These are phyloP conservation scores for Toxicodendron radicans DNA, from an alignment of 345 rosid species.

Conservation along the genomic window DNA sequence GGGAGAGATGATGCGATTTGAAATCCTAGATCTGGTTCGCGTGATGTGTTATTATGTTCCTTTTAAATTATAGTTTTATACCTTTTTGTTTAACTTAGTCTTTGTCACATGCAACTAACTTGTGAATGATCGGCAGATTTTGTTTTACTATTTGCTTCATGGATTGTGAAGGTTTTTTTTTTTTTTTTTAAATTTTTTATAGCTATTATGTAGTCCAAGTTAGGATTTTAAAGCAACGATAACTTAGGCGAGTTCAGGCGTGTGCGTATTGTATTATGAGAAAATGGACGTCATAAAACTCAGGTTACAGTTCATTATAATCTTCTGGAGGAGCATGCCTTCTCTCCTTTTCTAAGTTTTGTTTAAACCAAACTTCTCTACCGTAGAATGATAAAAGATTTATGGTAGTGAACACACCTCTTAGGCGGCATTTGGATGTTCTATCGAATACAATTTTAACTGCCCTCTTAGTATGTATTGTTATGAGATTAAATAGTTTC, in stretches of 20 bases:
- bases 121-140: background rate
- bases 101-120: background rate
- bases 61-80: background rate
- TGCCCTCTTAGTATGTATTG: background rate
- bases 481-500: background rate
- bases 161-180: background rate
- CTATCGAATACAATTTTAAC: background rate
- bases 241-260: background rate
- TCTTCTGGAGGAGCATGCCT: background rate
- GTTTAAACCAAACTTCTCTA: background rate
- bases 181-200: background rate
- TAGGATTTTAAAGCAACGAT: background rate
- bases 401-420: background rate
- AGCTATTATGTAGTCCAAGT: background rate
- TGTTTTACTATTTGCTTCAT: background rate
- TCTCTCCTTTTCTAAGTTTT: background rate
- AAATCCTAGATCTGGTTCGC: conserved; percentile 1
- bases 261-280: no score
- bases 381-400: background rate
- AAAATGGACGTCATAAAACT: background rate
- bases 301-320: background rate
- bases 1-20: background rate
- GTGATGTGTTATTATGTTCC: background rate
- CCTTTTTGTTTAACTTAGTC: background rate
- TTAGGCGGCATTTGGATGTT: background rate